Base-by-base conservation (phyloP, 2,329 filamentous ascomycete species). In the Purpureocillium takamizusanense region DNA sequence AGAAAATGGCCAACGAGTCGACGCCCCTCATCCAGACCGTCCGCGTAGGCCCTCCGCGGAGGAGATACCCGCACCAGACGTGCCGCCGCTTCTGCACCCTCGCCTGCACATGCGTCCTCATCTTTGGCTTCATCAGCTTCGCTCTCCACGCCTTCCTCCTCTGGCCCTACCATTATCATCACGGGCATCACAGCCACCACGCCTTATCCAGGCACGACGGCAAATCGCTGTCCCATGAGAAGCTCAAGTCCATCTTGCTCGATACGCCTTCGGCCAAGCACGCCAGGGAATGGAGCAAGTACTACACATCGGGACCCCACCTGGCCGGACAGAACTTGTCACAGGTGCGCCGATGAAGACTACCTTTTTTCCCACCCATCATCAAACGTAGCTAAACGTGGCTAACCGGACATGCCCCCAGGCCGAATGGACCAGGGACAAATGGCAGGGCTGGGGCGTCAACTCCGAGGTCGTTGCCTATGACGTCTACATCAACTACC, bases 401-500 rank as follows among this genome's bases (percentile, higher is more conserved):
- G 7, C 17, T 8, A 11, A 38, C 28, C 43, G 47, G n/a, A 48
- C 40, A 37, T 11, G 15, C 4, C 30, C 7, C 15, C 49, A 76
- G 72, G 83, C 81, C 3, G 60, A 78, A 33, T 90, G 84, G 84
- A 92, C 86, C 1, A 71, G 74, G 47, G 73, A 86, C 41, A 76
- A 71, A 48, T 86, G 86, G 82, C 67, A 78, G 48, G 73, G 81
- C 50, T 84, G 83, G 65, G 83, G 84, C 8, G 62, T 89, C 42
- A 52, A 76, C 41, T 69, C 77, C 2, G 62, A 67, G 12, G 78
- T 90, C 40, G 73, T 76, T 5, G 62, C 81, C 3, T 92, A 90
- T 53, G 82, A 89, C 42, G 73, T 81, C 28, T 89, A 86, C 48
- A 67, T 89, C 52, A 90, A 89, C 58, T 87, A 86, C 47, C 86